Base-by-base conservation (phyloP, 1,139 yeast species). In the Scheffersomyces insectosa region DNA sequence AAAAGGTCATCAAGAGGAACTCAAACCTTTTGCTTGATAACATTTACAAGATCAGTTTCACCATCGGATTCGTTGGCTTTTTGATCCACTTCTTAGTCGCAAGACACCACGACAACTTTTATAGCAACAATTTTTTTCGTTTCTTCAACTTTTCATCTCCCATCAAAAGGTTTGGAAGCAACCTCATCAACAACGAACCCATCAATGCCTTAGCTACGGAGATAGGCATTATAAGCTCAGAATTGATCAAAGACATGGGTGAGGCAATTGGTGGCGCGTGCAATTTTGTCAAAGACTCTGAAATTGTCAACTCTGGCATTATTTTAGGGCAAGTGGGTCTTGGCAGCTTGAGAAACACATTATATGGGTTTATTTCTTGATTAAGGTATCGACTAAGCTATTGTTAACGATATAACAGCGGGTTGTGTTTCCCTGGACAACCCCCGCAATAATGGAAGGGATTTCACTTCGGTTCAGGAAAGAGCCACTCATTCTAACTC, bases 1-100 rank as follows among this genome's bases (percentile, higher is more conserved):
- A 45, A 16, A 45, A 48, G 20, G 42, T 42, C 5, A 28, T 37
- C n/a, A 42, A 37, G 25, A 38, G 50, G 11, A 47, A 43, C 34
- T 41, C 40, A 6, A 42, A 41, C 14, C 42, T 46, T 41, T 35
- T 41, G 9, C 44, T 54, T 14, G 50, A 42, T 16, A 60, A 60
- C 30, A 38, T 72, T n/a, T 65, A 65, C 46, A 66, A 59, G 42
- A 48, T 71, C 31, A 70, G 76, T 41, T 53, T 71, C 38, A 67
- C 77, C 1, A 65, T 73, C 34, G 79, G 79, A 0, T 59, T 72
- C 41, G 56, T 72, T 35, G 77, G 79, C 1, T 59, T 73, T 39
- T 39, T 73, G 46, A 39, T 71, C 12, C 79, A 74, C 49, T 64
- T 66, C 38, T 45, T 73, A 14, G 36, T 72, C 9, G 49, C 59